Base-by-base conservation (phyloP, 2,329 filamentous ascomycete genomes). In the Penicillium expansum region DNA sequence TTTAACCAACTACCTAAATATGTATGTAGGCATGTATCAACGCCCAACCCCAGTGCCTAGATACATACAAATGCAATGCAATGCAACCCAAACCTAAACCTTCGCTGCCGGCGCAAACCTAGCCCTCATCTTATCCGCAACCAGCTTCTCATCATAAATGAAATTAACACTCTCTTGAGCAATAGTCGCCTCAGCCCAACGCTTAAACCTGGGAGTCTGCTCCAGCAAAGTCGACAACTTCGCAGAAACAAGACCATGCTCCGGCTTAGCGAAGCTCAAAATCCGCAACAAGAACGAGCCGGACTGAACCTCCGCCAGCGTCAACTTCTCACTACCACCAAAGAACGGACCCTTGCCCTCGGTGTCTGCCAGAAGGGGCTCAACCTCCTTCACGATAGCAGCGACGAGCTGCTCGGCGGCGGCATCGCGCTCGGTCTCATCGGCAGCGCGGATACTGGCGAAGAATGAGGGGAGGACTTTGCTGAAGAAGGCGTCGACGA, bases 301-400 rank as follows among this genome's bases (percentile, higher is more conserved):
- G 2, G 81, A 82, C 56, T 86, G 76, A 14, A 83, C 86, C 83
- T 94, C 91, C 11, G 86, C 90, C 35, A 92, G 73, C 0, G 89
- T 93, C 39, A 92, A 69, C 68, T 77, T 84, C 20, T 82, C 77
- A 50, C 81, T 84, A 0, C 86, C 87, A 2, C 83, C 84, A 69
- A 88, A 89, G 71, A 85, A 90, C 0, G 86, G 86, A 0, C 72
- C 72, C 39, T 69, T 63, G 45, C 67, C 63, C 2, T 70, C 75
- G 0, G 80, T 80, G 52, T 80, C 77, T 3, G 66, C 67, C 27
- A 95, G 76, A 37, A 91, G 74, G 1, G 89, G 89, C 74, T 92
- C 90, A 54, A 94, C 76, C 66, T 93, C 89, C 75, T 88, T 90
- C 52, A 80, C 78, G 1, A 90, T 74, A 1, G 77, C 78, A 1